Conservation (phyloP, 2,329 filamentous ascomycete species). For the Dryadomyces quercus-mongolicae region DNA sequence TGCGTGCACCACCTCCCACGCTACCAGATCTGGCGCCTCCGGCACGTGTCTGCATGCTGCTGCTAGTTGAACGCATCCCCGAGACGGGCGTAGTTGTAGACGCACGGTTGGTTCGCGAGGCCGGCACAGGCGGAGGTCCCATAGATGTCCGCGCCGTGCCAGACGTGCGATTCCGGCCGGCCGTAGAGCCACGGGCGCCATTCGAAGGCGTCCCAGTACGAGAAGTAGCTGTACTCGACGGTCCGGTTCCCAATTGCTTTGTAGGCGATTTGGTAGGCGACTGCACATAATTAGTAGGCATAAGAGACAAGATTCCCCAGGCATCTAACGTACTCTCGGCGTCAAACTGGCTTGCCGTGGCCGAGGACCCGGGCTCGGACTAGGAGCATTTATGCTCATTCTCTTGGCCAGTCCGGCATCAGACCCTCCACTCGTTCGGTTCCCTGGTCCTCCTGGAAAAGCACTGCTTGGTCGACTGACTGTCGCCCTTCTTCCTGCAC, state of each 20-base stretch:
- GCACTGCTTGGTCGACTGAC: slow-evolving; percentile 37
- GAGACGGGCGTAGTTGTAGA: slow-evolving; percentile 20
- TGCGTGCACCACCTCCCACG: slow-evolving; percentile 17
- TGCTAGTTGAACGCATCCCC: not conserved
- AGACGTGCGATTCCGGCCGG: slow-evolving; percentile 33
- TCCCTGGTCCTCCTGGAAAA: slow-evolving; percentile 17
- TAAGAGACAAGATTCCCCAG: slow-evolving; percentile 16
- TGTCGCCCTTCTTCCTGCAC: slow-evolving; percentile 13
- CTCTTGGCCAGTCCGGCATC: slow-evolving; percentile 47
- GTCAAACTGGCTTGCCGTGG: slow-evolving; percentile 41
- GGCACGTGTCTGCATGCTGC: slow-evolving; percentile 17
- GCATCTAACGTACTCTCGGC: slow-evolving; percentile 33
- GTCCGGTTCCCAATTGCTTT: slow-evolving; percentile 50
- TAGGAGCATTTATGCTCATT: slow-evolving; percentile 59
- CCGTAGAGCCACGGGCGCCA: slow-evolving; percentile 21
- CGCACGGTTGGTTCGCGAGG: slow-evolving; percentile 29
- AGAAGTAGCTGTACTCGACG: slow-evolving; percentile 45
- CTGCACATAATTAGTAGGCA: slow-evolving; percentile 24
- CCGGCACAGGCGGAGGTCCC: slow-evolving; percentile 48
- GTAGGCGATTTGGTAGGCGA: slow-evolving; percentile 71
- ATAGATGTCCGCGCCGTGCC: slow-evolving; percentile 49
- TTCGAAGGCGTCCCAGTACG: slow-evolving; percentile 55
- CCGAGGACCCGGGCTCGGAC: slow-evolving; percentile 57
- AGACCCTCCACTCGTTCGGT: slow-evolving; percentile 23
- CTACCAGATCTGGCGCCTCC: not conserved